Conservation (phyloP, 306 rosid species). For the Pachyrhizus erosus region DNA sequence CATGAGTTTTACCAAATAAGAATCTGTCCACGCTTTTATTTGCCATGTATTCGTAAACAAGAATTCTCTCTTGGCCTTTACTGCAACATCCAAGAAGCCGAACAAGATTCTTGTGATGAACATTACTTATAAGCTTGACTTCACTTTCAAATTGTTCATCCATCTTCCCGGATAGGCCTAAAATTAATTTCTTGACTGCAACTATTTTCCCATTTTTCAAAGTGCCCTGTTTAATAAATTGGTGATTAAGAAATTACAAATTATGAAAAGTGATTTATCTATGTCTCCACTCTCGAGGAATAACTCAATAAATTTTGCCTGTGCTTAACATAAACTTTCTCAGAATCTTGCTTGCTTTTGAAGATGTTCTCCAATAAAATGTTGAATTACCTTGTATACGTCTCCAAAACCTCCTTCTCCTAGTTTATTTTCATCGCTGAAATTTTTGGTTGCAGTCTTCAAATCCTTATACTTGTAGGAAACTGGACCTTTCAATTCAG, state of each 20-base stretch:
- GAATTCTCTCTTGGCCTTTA: conserved; percentile 71
- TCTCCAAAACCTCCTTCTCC: conserved; percentile 86
- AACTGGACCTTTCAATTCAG: conserved; percentile 70
- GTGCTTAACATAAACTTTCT: not conserved
- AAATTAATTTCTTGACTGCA: conserved; percentile 67
- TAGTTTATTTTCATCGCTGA: conserved; percentile 62
- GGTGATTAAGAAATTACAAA: not conserved
- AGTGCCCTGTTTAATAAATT: conserved; percentile 59
- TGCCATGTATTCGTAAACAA: conserved; percentile 74
- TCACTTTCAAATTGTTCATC: conserved; percentile 67
- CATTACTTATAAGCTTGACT: conserved; percentile 75
- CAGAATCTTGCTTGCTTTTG: not conserved
- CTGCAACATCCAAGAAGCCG: conserved; percentile 77
- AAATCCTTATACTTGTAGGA: conserved; percentile 60
- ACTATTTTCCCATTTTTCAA: conserved; percentile 68
- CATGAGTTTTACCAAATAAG: conserved; percentile 64
- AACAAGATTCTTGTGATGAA: conserved; percentile 72
- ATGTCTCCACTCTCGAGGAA: not conserved
- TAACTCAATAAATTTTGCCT: not conserved
- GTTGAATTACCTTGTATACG: conserved; percentile 64
- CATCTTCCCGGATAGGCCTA: conserved; percentile 55
- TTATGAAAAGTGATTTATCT: not conserved
- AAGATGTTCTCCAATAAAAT: not conserved
- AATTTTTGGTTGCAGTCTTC: conserved; percentile 66
- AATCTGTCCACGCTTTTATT: conserved; percentile 68